A percentile compares a stretch with the other conserved stretches of the same genome.
phyloP scores from a whole-genome alignment of 768 basidiomycete species.

The Lentinula sp. region DNA sequence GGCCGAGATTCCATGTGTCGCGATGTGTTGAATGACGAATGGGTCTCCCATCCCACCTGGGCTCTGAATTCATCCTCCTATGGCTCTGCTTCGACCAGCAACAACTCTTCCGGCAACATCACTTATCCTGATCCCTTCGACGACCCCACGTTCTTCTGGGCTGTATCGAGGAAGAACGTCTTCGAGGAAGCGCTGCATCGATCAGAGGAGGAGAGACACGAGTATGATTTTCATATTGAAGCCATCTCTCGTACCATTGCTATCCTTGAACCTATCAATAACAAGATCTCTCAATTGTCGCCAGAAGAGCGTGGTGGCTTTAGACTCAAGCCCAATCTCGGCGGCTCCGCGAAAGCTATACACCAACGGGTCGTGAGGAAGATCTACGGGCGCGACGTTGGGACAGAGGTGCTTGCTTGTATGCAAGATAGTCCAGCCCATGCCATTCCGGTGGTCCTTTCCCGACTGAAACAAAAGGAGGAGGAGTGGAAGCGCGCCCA shows the following conservation, averaged over 20 bases:
- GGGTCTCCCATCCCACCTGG: constrained; percentile 97
- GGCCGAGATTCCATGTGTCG: constrained; percentile 97
- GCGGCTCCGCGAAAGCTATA: constrained; percentile 81
- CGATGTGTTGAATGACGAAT: constrained; percentile 94
- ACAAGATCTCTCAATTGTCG: constrained; percentile 75
- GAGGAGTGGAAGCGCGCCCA: constrained; percentile 98
- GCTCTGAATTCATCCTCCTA: constrained; percentile 24
- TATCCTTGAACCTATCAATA: constrained; percentile 86
- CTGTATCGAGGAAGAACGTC: constrained; percentile 88
- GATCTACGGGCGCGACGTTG: constrained; percentile 87
- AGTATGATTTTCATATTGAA: constrained; percentile 98
- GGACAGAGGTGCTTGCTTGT: constrained; percentile 73
- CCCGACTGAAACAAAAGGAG: constrained; percentile 90
- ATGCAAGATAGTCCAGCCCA: constrained; percentile 90
- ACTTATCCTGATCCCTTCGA: constrained; percentile 25
- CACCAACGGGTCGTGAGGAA: constrained; percentile 95
- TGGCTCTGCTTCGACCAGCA: not conserved
- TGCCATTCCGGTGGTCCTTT: constrained; percentile 86
- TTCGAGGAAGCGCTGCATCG: constrained; percentile 97
- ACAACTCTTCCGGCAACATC: not conserved
- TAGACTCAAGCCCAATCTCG: constrained; percentile 85
- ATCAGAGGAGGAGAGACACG: constrained; percentile 96
- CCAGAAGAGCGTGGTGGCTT: constrained; percentile 75
- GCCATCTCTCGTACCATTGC: constrained; percentile 88
- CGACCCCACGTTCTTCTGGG: constrained; percentile 82